Base-by-base conservation (phyloP, 352 stramenopile genomes). In the Globisporangium carolinianum region DNA sequence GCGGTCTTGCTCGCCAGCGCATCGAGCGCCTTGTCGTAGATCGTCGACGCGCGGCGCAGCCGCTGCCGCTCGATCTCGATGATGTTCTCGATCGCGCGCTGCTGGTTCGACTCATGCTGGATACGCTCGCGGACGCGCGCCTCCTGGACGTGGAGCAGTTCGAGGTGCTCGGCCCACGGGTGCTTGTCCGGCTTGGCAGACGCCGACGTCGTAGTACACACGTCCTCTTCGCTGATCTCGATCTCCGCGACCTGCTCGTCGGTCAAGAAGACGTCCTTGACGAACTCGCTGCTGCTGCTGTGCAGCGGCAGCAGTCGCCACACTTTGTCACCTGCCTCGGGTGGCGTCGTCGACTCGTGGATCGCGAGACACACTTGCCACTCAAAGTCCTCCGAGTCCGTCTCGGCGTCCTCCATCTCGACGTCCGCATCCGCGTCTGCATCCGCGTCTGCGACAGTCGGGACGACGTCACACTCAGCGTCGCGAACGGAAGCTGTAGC, bases 21-120 rank as follows among this genome's bases (percentile, higher is more conserved):
- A 38, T 68, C 67, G 53, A 89, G 76, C 17, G 74, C 75, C 47
- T 83, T 78, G 8, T 68, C 74, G 60, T 91, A 91, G 12, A 83
- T 67, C 2, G 72, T 59, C 32, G 75, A 83, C 14, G 83, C 63
- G 39, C 82, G 62, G 55, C 69, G 76, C 11, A 91, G 55, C 4
- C 77, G 76, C 50, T 89, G 77, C 49, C 84, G 75, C 60, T 91
- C 79, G 39, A 89, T 86, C 61, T 80, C 83, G 47, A 89, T 75
- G 12, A 91, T 83, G 6, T 70, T 74, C 43, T 89, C 68, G n/a
- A 91, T 61, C 4, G 77, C 75, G 24, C 72, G 67, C 17, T 86
- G 69, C 12, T 83, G 72, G 18, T 88, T 83, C 0, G 66, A 71
- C 56, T 87, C 75, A 5, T 62, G 58, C 53, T 79, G 72, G 54